Base-by-base conservation (phyloP, 2,329 filamentous ascomycete species). In the Waltergamsia citrina region DNA sequence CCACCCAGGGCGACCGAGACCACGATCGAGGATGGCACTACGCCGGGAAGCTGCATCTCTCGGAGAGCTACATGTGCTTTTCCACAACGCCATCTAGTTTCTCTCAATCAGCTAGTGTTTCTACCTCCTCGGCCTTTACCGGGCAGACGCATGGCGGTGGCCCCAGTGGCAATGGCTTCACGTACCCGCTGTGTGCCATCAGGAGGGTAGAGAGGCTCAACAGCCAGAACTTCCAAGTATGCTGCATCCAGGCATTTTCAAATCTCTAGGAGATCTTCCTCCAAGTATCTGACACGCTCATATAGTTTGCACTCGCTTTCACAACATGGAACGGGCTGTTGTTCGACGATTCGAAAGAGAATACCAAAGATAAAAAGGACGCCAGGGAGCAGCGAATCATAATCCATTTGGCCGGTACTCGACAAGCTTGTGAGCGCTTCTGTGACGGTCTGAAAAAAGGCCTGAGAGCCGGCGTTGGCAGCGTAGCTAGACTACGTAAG, bases 401-500 rank as follows among this genome's bases (percentile, higher is more conserved):
- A 2, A 74, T 98, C 39, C 85, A 94, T 57, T 77, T 98, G 32
- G 85, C 86, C 19, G 90, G 88, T 19, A 92, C 83, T 51, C 78
- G 90, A 36, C 85, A 82, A 51, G 79, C 84, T 31, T 96, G 90
- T 55, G 92, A 98, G 59, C 73, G 87, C 35, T 98, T 98, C 62
- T 98, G 92, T 56, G 92, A 98, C 61, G 86, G 84, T 6, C 68
- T 98, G 43, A 98, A 96, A 61, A 86, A 82, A 52, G 88, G 88
- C 1, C 63, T 98, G 33, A 74, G 90, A 41, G 80, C 86, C 38
- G 86, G 81, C 11, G 87, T 96, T 49, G 86, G 85, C 41, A 88
- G 87, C 43, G 85, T 95, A 4, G 81, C 81, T 34, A 90, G 81
- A 54, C 71, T 96, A 51, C 84, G 87, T 42, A 72, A 74, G 40